These are phyloP conservation scores for Botrytis galanthina DNA, from an alignment of 2,329 filamentous ascomycete genomes.

Conservation along the genomic window DNA sequence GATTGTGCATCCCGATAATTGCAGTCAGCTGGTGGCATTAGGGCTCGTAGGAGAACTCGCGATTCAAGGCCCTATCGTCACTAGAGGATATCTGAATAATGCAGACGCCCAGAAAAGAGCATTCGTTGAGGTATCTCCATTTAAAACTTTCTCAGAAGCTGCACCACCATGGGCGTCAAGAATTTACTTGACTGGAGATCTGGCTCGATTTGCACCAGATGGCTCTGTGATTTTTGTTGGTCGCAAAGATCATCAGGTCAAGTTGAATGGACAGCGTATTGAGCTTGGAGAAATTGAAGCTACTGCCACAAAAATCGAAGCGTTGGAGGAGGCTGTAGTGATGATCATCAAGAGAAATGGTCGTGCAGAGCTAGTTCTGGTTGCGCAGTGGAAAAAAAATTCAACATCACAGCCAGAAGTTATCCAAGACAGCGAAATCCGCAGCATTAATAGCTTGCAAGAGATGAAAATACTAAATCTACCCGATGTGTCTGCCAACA, in stretches of 20 bases:
- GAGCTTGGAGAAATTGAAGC: conserved; percentile 55
- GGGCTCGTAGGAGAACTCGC: conserved; percentile 29
- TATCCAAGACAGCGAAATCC: not conserved
- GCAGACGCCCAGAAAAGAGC: not conserved
- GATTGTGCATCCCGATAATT: conserved; percentile 28
- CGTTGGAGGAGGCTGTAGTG: not conserved
- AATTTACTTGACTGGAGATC: not conserved
- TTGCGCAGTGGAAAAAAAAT: not conserved
- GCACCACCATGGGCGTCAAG: not conserved
- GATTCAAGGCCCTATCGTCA: conserved; percentile 29
- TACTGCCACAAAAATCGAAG: not conserved
- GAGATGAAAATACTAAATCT: not conserved
- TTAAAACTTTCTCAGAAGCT: not conserved
- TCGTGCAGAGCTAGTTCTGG: not conserved
- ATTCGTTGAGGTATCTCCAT: not conserved
- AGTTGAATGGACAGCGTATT: conserved; percentile 63
- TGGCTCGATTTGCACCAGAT: conserved; percentile 47
- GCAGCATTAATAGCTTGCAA: not conserved
- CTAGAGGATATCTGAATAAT: conserved; percentile 30
- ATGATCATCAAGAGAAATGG: not conserved
- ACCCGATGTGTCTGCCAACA: not conserved
- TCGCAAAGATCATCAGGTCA: conserved; percentile 64
- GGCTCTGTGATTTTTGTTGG: conserved; percentile 55
- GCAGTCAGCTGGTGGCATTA: conserved; percentile 23
- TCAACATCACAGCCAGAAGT: not conserved